Evolutionary conservation across 768 basidiomycete genomes (phyloP), one percentile per base, ranked within the genome.

Genomic region (Lactarius hengduanensis): DNA sequence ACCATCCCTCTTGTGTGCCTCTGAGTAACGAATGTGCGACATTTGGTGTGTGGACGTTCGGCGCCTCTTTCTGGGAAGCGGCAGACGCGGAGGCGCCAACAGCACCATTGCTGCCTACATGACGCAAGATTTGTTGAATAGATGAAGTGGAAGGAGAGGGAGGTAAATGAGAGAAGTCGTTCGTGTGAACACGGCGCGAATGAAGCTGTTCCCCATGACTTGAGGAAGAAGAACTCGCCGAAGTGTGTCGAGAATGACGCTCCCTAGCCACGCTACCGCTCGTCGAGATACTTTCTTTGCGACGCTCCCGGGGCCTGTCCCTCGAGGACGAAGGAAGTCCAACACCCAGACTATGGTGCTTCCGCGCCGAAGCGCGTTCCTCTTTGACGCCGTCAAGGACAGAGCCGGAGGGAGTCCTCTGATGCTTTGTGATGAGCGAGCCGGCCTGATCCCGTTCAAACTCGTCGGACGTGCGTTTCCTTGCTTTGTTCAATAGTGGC

Each of bases 141-240:
- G 91, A 91, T 6, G 91, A 87, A n/a, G 92, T 87, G 2, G 94
- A 93, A 22, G 94, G 94, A 16, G 94, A 95, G 16, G 95, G 92
- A 15, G 94, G 94, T 4, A 96, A 81, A 73, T 92, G 92, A 0
- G 94, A 93, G 76, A 92, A 94, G 75, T 95, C 94, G 8, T 82
- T 87, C 58, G 84, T 81, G 62, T 86, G 86, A 45, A 83, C 83
- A 43, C 90, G 88, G 22, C 91, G 85, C 54, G 84, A 74, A 70
- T 76, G 74, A 65, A 78, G 74, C 57, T 71, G 76, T 62, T 88
- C 86, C 65, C 77, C 80, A 62, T 80, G 81, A 73, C 80, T 88
- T 47, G 86, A 88, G 28, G 83, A 86, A 18, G 84, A 88, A 56
- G 87, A 90, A 59, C 89, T 84, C 0, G 84, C 81, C 20, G 91